Base-by-base conservation (phyloP, 345 rosid genomes). In the Arabidopsis suecica region DNA sequence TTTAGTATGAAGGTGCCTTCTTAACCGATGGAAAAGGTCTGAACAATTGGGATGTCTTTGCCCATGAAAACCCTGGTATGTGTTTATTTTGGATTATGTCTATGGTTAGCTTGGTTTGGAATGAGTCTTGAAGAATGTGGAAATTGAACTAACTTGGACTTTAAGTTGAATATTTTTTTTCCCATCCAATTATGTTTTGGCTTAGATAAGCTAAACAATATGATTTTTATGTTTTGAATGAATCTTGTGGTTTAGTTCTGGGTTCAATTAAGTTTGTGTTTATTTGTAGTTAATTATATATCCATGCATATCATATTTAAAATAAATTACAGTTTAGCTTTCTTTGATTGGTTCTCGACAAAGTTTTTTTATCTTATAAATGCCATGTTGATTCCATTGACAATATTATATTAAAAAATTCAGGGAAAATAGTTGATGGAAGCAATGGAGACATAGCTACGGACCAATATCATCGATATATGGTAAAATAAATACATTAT, bases 1-100 rank as follows among this genome's bases (percentile, higher is more conserved):
- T 59, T 9, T 42, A 87, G 90, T 69, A 80, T 82, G 91, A 87
- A 82, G 88, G 91, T 62, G 91, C 83, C 50, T 79, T 51, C 75
- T 76, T 83, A 73, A 73, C 69, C 8, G 85, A 82, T 78, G 88
- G 87, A 10, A 87, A 85, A 76, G 81, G 85, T 63, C 57, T 85
- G 28, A 82, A 64, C 82, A 85, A 87, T 34, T 87, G 91, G 91
- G 91, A 87, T 76, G 79, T 67, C 63, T 85, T 83, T 36, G 42
- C 67, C 42, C 91, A 85, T 63, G 58, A 72, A 72, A 53, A 59
- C 10, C 64, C 81, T 33, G 81, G 81, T 72, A 65, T 22, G 76
- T 20, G 6, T 65, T 48, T 66, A 30, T 66, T 22, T 61, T 49
- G 22, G 41, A 18, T 66, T 47, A 12, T 28, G 1, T 55, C 60